Conservation (phyloP, 2,329 filamentous ascomycete species). For the Trichoderma guizhouense region DNA sequence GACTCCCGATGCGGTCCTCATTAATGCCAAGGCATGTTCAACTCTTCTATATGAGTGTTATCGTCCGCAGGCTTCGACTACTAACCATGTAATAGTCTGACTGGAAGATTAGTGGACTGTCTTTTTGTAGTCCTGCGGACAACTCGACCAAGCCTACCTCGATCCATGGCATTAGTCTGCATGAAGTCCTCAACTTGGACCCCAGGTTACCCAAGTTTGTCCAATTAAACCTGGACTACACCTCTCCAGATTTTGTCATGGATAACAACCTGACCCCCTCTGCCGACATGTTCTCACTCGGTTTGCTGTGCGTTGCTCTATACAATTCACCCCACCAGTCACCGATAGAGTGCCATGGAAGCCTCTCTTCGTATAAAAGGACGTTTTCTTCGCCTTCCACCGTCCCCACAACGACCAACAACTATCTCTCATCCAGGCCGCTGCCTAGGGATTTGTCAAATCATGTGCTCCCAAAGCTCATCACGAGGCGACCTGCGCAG, state of each 20-base stretch:
- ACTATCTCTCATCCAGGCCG: slow-evolving; percentile 75
- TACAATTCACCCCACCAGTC: slow-evolving; percentile 94
- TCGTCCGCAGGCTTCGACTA: neutral
- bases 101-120: slow-evolving; percentile 96
- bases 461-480: slow-evolving; percentile 77
- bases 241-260: slow-evolving; percentile 89
- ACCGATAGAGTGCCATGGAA: slow-evolving; percentile 78
- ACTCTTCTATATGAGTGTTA: neutral
- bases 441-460: slow-evolving; percentile 74
- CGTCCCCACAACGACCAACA: slow-evolving; percentile 75
- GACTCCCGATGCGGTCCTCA: slow-evolving; percentile 86
- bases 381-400: slow-evolving; percentile 75
- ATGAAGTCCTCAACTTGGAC: slow-evolving; percentile 82
- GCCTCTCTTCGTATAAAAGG: slow-evolving; percentile 79
- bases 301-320: slow-evolving; percentile 79
- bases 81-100: slow-evolving; percentile 63
- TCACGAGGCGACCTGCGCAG: slow-evolving; percentile 83
- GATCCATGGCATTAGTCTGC: slow-evolving; percentile 74
- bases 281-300: slow-evolving; percentile 91
- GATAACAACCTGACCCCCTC: slow-evolving; percentile 82
- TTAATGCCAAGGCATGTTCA: slow-evolving; percentile 78
- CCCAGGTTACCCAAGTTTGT: slow-evolving; percentile 76
- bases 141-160: slow-evolving; percentile 71
- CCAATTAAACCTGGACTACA: slow-evolving; percentile 89
- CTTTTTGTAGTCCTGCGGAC: slow-evolving; percentile 80